A percentile compares a stretch with the other conserved stretches of the same genome.
These are phyloP conservation scores for Taphrina betulina DNA, from an alignment of 1,139 yeast species.

Conservation along the genomic window DNA sequence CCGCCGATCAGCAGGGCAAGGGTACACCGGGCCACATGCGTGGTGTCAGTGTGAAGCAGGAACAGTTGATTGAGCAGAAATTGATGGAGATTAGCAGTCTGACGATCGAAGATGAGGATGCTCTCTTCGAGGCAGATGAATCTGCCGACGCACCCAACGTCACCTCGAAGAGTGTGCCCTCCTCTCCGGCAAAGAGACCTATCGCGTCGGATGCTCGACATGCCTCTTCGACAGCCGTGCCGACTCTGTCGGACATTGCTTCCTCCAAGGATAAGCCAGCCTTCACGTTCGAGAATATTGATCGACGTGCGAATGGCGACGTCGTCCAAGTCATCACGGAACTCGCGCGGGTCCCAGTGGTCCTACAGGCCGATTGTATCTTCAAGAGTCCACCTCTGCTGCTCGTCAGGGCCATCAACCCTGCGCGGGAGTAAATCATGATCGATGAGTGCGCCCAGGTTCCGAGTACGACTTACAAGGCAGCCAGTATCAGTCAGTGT, in stretches of 20 bases:
- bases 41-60: constrained; percentile 58
- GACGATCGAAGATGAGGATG: constrained; percentile 42
- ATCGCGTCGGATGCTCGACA: constrained; percentile 36
- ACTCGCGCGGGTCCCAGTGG: constrained; percentile 73
- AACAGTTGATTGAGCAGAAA: constrained; percentile 31
- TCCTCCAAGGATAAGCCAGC: constrained; percentile 32
- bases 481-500: no score
- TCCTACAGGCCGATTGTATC: constrained; percentile 87
- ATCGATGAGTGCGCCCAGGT: no score
- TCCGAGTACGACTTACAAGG: no score
- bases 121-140: constrained; percentile 35
- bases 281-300: constrained; percentile 36
- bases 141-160: constrained; percentile 31
- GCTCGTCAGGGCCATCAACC: constrained; percentile 90
- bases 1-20: constrained; percentile 78
- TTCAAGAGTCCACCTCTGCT: constrained; percentile 88
- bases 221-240: constrained; percentile 37
- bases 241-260: constrained; percentile 35
- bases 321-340: constrained; percentile 77
- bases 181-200: constrained; percentile 42
- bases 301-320: constrained; percentile 34
- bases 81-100: constrained; percentile 40
- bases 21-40: constrained; percentile 74
- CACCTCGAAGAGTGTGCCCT: constrained; percentile 41
- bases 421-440: constrained; percentile 43